Evolutionary conservation across 352 stramenopile genomes (phyloP).

Genomic region (Phytopythium boreale): DNA sequence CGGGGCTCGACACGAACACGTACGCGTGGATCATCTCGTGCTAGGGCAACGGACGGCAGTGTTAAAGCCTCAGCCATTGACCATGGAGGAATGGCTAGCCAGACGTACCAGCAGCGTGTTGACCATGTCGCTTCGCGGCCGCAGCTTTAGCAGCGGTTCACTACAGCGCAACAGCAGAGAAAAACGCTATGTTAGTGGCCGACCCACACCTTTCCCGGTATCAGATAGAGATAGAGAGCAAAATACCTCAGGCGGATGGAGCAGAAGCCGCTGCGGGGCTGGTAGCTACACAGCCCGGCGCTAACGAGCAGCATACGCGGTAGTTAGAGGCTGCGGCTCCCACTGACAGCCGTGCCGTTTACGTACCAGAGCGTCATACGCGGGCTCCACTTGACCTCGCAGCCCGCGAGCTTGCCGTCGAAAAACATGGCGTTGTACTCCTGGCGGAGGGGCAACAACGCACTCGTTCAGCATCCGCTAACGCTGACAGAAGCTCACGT

Average conservation of each 20-base stretch:
- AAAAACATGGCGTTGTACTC: slow-evolving; percentile 87
- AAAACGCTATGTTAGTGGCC: background rate
- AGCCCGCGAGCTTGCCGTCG: slow-evolving; percentile 63
- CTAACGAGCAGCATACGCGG: slow-evolving; percentile 14
- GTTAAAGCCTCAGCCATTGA: slow-evolving; percentile 2
- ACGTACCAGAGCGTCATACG: slow-evolving; percentile 86
- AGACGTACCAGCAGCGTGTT: slow-evolving; percentile 76
- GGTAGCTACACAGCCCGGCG: slow-evolving; percentile 78
- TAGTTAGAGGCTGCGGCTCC: background rate
- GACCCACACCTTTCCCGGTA: background rate
- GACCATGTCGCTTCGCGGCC: slow-evolving; percentile 76
- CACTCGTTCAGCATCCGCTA: background rate
- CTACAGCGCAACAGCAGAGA: slow-evolving; percentile 18
- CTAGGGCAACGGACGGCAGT: slow-evolving; percentile 14
- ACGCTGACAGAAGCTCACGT: background rate
- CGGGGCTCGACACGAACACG: slow-evolving; percentile 76
- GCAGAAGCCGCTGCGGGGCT: slow-evolving; percentile 73
- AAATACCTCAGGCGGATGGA: slow-evolving; percentile 77
- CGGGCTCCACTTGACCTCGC: slow-evolving; percentile 88
- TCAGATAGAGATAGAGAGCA: background rate
- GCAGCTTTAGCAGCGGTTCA: slow-evolving; percentile 80
- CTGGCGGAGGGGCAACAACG: slow-evolving; percentile 22
- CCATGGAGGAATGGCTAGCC: background rate
- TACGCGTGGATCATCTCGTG: slow-evolving; percentile 92
- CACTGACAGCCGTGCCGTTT: background rate